These are phyloP conservation scores for Primulina tabacum DNA, from an alignment of 257 asterid species.

Conservation along the genomic window DNA sequence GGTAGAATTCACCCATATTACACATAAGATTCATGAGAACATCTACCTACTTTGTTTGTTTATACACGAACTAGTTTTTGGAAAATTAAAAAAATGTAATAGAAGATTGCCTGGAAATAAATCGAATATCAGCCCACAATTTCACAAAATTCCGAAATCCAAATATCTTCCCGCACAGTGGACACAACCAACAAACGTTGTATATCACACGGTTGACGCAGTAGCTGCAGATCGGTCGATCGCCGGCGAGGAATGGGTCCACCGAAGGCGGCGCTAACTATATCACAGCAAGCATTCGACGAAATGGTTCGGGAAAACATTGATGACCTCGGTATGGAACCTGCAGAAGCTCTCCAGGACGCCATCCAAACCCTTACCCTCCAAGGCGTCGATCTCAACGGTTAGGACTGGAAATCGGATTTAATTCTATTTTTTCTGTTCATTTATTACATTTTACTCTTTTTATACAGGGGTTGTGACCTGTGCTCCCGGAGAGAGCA, in stretches of 20 bases:
- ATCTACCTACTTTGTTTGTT: too few species aligned
- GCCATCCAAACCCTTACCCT: slow-evolving; percentile 83
- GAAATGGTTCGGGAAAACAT: slow-evolving; percentile 90
- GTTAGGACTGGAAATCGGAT: slow-evolving; percentile 28
- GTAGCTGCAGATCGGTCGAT: slow-evolving; percentile 8
- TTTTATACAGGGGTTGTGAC: slow-evolving; percentile 61
- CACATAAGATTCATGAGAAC: too few species aligned
- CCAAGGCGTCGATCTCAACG: slow-evolving; percentile 93
- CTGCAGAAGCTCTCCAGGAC: slow-evolving; percentile 83
- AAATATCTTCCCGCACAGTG: not conserved
- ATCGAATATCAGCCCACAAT: too few species aligned
- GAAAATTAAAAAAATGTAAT: too few species aligned
- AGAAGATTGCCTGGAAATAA: too few species aligned
- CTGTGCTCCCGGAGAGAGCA: slow-evolving; percentile 72
- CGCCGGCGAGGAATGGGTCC: slow-evolving; percentile 57
- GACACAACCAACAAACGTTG: not conserved
- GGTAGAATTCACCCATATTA: too few species aligned
- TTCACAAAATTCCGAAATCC: too few species aligned
- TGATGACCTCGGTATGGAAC: slow-evolving; percentile 90
- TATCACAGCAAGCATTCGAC: slow-evolving; percentile 87
- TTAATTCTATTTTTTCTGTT: not conserved
- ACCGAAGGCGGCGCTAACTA: slow-evolving; percentile 48
- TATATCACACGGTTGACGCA: not conserved
- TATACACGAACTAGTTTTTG: too few species aligned
- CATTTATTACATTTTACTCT: slow-evolving; percentile 1